These are phyloP conservation scores for Xylaria sp. DNA, from an alignment of 2,329 filamentous ascomycete genomes.

Conservation along the genomic window DNA sequence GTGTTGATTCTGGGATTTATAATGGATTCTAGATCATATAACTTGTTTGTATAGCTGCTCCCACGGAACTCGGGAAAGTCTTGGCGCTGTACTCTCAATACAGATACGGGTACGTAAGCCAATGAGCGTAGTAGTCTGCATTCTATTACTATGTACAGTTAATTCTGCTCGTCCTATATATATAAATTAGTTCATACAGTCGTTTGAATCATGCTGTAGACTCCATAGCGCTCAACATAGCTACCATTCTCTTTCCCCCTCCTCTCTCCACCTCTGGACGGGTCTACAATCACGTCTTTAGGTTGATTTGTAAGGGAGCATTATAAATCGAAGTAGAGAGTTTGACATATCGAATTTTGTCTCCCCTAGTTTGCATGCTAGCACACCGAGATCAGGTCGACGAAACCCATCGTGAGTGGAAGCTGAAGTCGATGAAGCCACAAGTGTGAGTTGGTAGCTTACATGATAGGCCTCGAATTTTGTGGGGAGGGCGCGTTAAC, in stretches of 20 bases:
- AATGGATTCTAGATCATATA: background rate
- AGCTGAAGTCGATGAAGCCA: background rate
- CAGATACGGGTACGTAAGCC: background rate
- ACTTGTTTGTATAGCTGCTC: background rate
- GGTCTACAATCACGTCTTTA: background rate
- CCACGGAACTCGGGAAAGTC: background rate
- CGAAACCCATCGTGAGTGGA: background rate
- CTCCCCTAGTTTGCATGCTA: background rate
- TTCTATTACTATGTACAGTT: background rate
- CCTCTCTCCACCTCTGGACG: background rate
- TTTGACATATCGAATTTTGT: background rate
- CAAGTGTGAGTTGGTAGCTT: background rate
- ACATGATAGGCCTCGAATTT: background rate
- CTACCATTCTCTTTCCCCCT: background rate
- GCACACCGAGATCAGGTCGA: background rate
- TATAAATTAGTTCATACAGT: background rate
- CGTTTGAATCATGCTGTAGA: background rate
- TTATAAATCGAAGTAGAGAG: background rate
- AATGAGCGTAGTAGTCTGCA: background rate
- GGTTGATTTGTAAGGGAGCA: constrained; percentile 27
- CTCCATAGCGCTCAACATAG: background rate
- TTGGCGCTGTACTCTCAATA: background rate
- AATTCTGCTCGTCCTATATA: constrained; percentile 19
- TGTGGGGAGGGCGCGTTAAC: constrained; percentile 22
- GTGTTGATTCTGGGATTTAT: background rate